Conservation (phyloP, 768 basidiomycete species). For the Holtermanniella nyarrowii region DNA sequence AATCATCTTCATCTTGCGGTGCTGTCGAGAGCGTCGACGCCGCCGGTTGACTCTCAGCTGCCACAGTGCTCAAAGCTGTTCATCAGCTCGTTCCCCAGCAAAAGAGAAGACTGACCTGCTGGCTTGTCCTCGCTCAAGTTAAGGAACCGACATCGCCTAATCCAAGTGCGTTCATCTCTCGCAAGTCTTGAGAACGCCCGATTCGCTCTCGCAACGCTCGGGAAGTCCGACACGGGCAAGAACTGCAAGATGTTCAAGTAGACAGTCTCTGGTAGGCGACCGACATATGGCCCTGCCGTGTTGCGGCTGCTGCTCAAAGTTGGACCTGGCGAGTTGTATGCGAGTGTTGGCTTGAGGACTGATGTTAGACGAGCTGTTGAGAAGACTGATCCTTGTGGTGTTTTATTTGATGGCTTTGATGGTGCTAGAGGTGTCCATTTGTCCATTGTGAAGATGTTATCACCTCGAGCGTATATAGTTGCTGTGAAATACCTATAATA, state of each 20-base stretch:
- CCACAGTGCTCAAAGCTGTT: slow-evolving; percentile 17
- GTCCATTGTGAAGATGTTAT: slow-evolving; percentile 54
- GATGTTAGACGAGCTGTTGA: slow-evolving; percentile 37
- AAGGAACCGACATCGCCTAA: slow-evolving; percentile 50
- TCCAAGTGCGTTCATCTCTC: slow-evolving; percentile 70
- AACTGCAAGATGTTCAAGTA: slow-evolving; percentile 63
- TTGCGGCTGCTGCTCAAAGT: slow-evolving; percentile 7
- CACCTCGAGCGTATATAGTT: too few relatives aligned
- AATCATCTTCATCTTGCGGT: slow-evolving; percentile 57
- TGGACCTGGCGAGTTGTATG: slow-evolving; percentile 3
- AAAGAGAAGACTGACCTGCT: slow-evolving; percentile 50
- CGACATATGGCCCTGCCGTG: slow-evolving; percentile 47
- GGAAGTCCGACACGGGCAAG: slow-evolving; percentile 70
- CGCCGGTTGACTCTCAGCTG: neutral
- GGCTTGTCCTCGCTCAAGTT: slow-evolving; percentile 48
- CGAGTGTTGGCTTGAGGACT: slow-evolving; percentile 38
- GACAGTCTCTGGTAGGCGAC: slow-evolving; percentile 66
- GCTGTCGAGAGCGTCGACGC: slow-evolving; percentile 26
- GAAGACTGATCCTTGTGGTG: slow-evolving; percentile 5
- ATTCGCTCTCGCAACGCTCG: slow-evolving; percentile 59
- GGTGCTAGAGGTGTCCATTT: slow-evolving; percentile 81
- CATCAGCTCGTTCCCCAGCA: too few relatives aligned
- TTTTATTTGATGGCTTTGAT: slow-evolving; percentile 51
- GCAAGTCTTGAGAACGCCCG: slow-evolving; percentile 56
- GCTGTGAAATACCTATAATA: too few relatives aligned